Percentiles rank a stretch among this genome's conserved stretches.
Conservation (phyloP, 2,329 filamentous ascomycete species). For the Alternaria longipes region DNA sequence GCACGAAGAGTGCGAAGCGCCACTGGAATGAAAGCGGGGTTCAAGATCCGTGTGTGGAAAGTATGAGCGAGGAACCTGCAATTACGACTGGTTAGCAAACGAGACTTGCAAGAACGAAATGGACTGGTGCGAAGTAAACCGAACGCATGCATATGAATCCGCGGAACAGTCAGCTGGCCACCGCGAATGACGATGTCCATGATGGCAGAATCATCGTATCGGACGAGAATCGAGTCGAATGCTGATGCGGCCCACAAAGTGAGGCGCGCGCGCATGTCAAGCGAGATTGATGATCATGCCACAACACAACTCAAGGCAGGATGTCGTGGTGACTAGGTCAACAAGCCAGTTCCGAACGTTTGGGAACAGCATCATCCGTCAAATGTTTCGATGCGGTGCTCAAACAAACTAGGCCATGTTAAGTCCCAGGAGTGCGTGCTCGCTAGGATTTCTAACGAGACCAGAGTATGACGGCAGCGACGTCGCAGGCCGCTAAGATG, state of each 20-base stretch:
- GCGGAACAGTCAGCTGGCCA: slow-evolving; percentile 39
- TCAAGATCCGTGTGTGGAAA: slow-evolving; percentile 54
- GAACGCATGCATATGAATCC: slow-evolving; percentile 27
- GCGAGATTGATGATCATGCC: slow-evolving; percentile 19
- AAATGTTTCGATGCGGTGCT: slow-evolving; percentile 12
- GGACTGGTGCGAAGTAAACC: slow-evolving; percentile 40
- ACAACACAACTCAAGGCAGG: slow-evolving; percentile 9
- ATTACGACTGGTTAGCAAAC: slow-evolving; percentile 36
- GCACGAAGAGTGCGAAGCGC: slow-evolving; percentile 74
- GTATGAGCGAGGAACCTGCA: slow-evolving; percentile 58
- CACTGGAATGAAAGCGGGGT: slow-evolving; percentile 56
- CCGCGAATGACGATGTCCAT: slow-evolving; percentile 14
- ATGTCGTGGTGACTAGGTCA: slow-evolving; percentile 6
- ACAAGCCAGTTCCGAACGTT: slow-evolving; percentile 6
- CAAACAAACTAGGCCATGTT: slow-evolving; percentile 7
- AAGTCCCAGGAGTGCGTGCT: slow-evolving; percentile 11
- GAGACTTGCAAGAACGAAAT: slow-evolving; percentile 25
- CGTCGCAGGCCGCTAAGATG: slow-evolving; percentile 33
- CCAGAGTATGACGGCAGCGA: slow-evolving; percentile 27
- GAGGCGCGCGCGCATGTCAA: slow-evolving; percentile 30
- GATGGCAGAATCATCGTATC: slow-evolving; percentile 5
- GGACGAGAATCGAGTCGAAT: slow-evolving; percentile 14
- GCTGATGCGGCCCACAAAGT: slow-evolving; percentile 25
- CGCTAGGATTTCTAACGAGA: slow-evolving; percentile 5
- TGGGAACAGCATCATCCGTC: slow-evolving; percentile 11